phyloP scores from a whole-genome alignment of 75 land plant genomes.

The Cunninghamia lanceolata region DNA sequence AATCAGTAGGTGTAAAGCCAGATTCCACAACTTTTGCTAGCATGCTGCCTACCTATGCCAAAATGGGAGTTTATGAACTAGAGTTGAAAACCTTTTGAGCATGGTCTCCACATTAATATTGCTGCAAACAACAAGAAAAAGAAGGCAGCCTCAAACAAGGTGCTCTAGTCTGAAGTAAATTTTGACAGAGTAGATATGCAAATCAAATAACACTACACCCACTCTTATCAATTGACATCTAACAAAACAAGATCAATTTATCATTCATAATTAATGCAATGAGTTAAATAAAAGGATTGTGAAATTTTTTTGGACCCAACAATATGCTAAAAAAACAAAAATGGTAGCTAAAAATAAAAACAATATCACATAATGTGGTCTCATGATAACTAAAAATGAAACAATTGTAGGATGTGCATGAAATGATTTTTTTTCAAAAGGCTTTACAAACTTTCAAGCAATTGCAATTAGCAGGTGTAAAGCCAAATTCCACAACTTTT shows the following conservation, averaged over 20 bases:
- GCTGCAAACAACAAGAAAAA: neutral
- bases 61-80: no score
- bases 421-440: no score
- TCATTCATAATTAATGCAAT: neutral
- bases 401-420: no score
- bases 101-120: neutral
- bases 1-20: no score
- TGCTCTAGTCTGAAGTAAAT: neutral
- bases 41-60: no score
- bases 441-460: no score
- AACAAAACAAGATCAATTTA: neutral
- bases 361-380: neutral
- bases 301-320: neutral
- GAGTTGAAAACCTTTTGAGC: neutral
- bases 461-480: no score
- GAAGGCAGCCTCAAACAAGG: neutral
- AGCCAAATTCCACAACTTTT: no score
- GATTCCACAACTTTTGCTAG: no score
- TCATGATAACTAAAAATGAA: no score
- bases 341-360: no score
- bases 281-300: neutral
- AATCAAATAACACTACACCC: neutral
- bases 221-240: neutral
- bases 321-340: neutral
- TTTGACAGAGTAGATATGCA: neutral